Evolutionary conservation across 2,329 filamentous ascomycete genomes (phyloP), one percentile per base, ranked within the genome.

Genomic region (Pseudopyrenochaeta lycopersici): DNA sequence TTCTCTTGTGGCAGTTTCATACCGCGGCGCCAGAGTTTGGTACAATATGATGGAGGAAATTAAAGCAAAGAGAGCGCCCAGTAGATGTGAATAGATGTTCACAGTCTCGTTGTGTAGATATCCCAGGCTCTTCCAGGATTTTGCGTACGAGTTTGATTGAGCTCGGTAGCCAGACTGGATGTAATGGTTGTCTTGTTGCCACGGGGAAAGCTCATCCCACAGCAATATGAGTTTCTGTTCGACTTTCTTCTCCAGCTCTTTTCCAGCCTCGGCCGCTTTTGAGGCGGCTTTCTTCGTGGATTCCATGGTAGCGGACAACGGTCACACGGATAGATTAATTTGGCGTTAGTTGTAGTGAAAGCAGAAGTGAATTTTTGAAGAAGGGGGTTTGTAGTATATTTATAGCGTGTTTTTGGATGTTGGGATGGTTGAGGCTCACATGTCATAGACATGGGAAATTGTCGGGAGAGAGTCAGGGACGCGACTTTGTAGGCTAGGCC

Each of bases 51-150:
- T 23, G 4, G 61, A 62, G 0, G 62, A 48, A 0, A 70, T 7
- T 18, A 73, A 43, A 14, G 70, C 66, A 11, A 67, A 36, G 0
- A 72, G 9, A 7, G 72, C 63, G 33, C 73, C 75, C 21, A 77
- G 85, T 11, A 91, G 80, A 72, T 91, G 89, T 2, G 86, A 83
- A 73, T 88, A 90, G 66, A 91, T 90, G 72, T 91, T 91, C 42
- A 91, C 84, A 5, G 84, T 84, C 70, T 88, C 85, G 70, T 88
- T 90, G 76, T 91, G 87, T 12, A 90, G 67, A 72, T 89, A 87
- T 46, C 79, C 74, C 14, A 90, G 77, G 31, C 83, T 87, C 33
- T 81, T 76, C 52, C 85, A 80, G 17, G 85, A 90, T 50, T 78
- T 81, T 12, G 70, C 53, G 73, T 86, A 89, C 0, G 87, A 90